Evolutionary conservation across 2,329 filamentous ascomycete species (phyloP).

Genomic region (Aspergillus tubingensis): DNA sequence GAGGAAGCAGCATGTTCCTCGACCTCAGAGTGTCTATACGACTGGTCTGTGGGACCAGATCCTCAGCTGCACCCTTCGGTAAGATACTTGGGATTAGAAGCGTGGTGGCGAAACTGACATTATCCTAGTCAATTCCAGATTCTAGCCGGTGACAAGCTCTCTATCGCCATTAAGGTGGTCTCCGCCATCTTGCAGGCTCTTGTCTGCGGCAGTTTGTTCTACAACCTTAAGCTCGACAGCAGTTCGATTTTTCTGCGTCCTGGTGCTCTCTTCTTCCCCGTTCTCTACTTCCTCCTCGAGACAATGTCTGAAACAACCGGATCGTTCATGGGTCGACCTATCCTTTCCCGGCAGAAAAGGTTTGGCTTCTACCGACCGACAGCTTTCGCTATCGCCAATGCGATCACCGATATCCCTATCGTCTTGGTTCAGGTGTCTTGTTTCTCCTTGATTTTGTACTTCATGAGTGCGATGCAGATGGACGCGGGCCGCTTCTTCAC

Average conservation of each 20-base stretch:
- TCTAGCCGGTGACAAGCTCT: conserved; percentile 55
- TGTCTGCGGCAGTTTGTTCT: conserved; percentile 53
- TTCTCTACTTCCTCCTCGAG: conserved; percentile 63
- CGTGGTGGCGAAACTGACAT: neutral
- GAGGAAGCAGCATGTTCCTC: conserved; percentile 34
- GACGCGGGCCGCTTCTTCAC: conserved; percentile 63
- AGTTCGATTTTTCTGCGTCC: conserved; percentile 59
- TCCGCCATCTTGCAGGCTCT: conserved; percentile 43
- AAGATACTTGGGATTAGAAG: neutral
- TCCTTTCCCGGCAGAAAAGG: conserved; percentile 67
- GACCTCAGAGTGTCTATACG: conserved; percentile 34
- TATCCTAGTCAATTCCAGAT: conserved; percentile 51
- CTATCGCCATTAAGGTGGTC: conserved; percentile 49
- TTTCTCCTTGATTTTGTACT: conserved; percentile 63
- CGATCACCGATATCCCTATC: conserved; percentile 58
- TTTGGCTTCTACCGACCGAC: conserved; percentile 67
- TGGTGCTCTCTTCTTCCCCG: conserved; percentile 61
- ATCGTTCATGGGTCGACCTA: conserved; percentile 64
- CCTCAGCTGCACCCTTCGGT: conserved; percentile 47
- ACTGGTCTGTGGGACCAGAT: conserved; percentile 43
- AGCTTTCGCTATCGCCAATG: conserved; percentile 59
- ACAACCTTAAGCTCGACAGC: conserved; percentile 52
- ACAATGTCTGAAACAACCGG: conserved; percentile 61
- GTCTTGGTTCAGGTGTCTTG: conserved; percentile 57
- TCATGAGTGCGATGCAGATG: conserved; percentile 56